Percentiles rank a stretch among this genome's conserved stretches.
phyloP scores from a whole-genome alignment of 208 protist genomes.

The Crithidia thermophila region DNA sequence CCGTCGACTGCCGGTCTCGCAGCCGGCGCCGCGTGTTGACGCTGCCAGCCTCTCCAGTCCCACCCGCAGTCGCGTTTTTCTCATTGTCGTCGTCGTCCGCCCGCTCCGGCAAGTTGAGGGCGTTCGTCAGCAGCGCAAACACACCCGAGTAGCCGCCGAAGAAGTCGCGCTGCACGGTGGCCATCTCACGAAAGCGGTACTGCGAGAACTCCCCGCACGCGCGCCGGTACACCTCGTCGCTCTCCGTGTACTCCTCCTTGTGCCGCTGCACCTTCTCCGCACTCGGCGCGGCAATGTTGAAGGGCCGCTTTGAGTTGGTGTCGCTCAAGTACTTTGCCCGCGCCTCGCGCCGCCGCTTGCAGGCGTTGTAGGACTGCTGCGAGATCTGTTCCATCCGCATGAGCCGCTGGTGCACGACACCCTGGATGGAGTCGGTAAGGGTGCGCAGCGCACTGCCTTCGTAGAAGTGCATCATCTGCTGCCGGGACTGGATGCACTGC shows the following conservation, averaged over 20 bases:
- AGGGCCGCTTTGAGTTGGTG: not conserved
- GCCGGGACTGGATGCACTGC: constrained; percentile 6
- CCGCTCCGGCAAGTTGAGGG: constrained; percentile 4
- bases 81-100: not conserved
- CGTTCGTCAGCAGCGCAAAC: constrained; percentile 12
- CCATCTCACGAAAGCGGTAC: constrained; percentile 8
- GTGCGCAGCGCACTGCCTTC: constrained; percentile 5
- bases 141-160: constrained; percentile 14
- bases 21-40: too few species aligned
- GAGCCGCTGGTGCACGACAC: constrained; percentile 12
- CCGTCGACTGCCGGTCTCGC: too few species aligned
- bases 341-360: constrained; percentile 14
- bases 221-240: constrained; percentile 9
- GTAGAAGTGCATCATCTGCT: constrained; percentile 14
- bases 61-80: not conserved
- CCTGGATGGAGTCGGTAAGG: constrained; percentile 12
- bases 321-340: constrained; percentile 17
- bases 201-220: constrained; percentile 5
- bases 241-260: constrained; percentile 12
- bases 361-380: constrained; percentile 4
- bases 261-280: constrained; percentile 9
- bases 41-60: too few species aligned
- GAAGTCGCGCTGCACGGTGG: constrained; percentile 8
- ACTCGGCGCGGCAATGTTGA: constrained; percentile 4
- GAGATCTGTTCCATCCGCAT: constrained; percentile 12